Evolutionary conservation across 2,329 filamentous ascomycete species (phyloP).

Genomic region (Xylariaceae sp.): DNA sequence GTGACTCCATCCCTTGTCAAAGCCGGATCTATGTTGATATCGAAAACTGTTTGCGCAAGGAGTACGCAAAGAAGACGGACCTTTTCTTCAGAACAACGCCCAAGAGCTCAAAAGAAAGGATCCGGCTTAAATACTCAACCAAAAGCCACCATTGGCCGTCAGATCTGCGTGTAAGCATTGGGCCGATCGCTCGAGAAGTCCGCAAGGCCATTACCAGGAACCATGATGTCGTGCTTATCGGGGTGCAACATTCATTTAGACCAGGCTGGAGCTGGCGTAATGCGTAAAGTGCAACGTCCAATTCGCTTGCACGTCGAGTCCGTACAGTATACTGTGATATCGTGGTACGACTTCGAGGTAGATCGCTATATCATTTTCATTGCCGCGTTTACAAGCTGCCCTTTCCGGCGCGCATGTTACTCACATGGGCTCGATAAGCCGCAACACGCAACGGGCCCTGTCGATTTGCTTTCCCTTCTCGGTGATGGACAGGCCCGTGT

Average conservation of each 20-base stretch:
- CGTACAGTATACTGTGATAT: constrained; percentile 3
- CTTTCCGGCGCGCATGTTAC: constrained; percentile 12
- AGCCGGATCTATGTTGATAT: neutral
- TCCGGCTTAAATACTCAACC: constrained; percentile 1
- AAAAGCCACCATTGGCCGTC: constrained; percentile 1
- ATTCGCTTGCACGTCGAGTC: constrained; percentile 5
- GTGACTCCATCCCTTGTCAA: constrained; percentile 1
- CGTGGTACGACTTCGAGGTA: constrained; percentile 16
- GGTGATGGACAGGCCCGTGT: constrained; percentile 16
- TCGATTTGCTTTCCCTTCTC: constrained; percentile 18
- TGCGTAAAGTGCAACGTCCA: constrained; percentile 14
- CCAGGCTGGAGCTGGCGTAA: constrained; percentile 20
- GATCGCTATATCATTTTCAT: constrained; percentile 1
- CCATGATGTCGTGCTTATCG: constrained; percentile 11
- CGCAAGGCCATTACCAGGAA: constrained; percentile 15
- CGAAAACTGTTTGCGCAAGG: constrained; percentile 3
- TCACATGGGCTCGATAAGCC: neutral
- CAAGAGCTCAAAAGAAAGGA: constrained; percentile 1
- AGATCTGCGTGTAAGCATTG: constrained; percentile 4
- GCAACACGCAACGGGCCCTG: neutral
- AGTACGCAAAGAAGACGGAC: constrained; percentile 4
- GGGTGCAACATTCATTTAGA: constrained; percentile 20
- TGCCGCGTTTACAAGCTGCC: constrained; percentile 20
- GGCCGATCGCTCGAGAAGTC: constrained; percentile 10
- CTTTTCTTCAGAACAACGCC: constrained; percentile 11